These are phyloP conservation scores for Hymenoscyphus fraxineus DNA, from an alignment of 2,329 filamentous ascomycete species.

Conservation along the genomic window DNA sequence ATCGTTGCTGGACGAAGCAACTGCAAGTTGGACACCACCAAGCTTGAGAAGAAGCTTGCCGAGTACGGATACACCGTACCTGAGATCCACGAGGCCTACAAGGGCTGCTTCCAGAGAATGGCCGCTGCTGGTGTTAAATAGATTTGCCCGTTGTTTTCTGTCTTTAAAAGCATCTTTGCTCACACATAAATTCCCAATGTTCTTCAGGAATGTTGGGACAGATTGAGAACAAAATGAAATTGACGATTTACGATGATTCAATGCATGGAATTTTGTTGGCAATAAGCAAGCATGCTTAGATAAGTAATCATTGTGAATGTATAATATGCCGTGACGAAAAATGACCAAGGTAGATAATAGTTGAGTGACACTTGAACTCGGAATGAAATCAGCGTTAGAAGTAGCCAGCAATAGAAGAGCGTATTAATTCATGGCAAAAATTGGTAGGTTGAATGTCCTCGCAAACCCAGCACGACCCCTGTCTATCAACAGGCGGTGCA, in stretches of 20 bases:
- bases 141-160: constrained; percentile 13
- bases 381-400: too few species aligned
- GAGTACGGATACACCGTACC: constrained; percentile 57
- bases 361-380: too few species aligned
- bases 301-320: not conserved
- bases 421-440: not conserved
- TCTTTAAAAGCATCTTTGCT: constrained; percentile 17
- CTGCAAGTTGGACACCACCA: constrained; percentile 60
- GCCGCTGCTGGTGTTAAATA: constrained; percentile 52
- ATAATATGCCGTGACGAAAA: too few species aligned
- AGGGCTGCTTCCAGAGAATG: constrained; percentile 61
- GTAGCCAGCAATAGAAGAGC: too few species aligned
- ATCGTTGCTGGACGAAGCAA: constrained; percentile 66
- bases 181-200: constrained; percentile 4
- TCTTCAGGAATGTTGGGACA: constrained; percentile 5
- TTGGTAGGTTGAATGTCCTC: not conserved
- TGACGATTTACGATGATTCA: constrained; percentile 5
- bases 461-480: not conserved
- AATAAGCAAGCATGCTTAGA: not conserved
- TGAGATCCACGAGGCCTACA: constrained; percentile 60
- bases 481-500: not conserved
- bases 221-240: constrained; percentile 5
- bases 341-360: too few species aligned
- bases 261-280: not conserved
- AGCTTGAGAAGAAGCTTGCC: constrained; percentile 56